Evolutionary conservation across 495 filamentous ascomycete genomes (phyloP), one percentile per base, ranked within the genome.

Genomic region (Aspergillus funiculosus): DNA sequence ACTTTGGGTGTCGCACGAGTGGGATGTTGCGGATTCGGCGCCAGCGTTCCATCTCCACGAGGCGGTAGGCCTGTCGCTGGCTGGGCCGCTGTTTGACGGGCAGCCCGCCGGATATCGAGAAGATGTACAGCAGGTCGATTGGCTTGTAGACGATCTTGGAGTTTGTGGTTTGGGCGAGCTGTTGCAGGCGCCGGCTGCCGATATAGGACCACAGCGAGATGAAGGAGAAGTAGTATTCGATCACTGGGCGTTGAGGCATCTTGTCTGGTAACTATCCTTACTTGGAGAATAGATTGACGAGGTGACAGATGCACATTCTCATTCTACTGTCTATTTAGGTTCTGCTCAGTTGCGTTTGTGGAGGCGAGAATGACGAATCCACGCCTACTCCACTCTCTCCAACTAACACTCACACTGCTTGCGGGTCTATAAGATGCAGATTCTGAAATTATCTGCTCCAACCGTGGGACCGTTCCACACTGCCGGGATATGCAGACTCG

Each of bases 21-120:
- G 48, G 43, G 14, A 55, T 55, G 6, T 51, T 27, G 32, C 39
- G 52, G 20, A 55, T 51, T 2, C 31, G 28, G 13, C 42, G 35
- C 52, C 52, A 54, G 13, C 52, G 46, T 15, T 54, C 45, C 51
- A 53, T 53, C 26, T 53, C 51, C 6, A 48, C 2, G 1, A 48
- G 30, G 1, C 46, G 46, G 29, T 48, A 48, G 3, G 37, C 28
- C 21, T 44, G 48, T 4, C 48, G 39, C n/a, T 50, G 40, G 6
- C 25, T 26, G 15, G 48, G 32, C 14, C 48, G 39, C 15, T 50
- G 39, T 31, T 42, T 39, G 19, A 42, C 47, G n/a, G 45, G 45
- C 4, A 40, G 45, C 2, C 36, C 45, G 6, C 36, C 45, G 35
- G 45, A 48, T 3, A 26, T 40, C 2, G 45, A 48, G 36, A 48